Evolutionary conservation across 2,329 filamentous ascomycete genomes (phyloP).

Genomic region (Penicillium sp.): DNA sequence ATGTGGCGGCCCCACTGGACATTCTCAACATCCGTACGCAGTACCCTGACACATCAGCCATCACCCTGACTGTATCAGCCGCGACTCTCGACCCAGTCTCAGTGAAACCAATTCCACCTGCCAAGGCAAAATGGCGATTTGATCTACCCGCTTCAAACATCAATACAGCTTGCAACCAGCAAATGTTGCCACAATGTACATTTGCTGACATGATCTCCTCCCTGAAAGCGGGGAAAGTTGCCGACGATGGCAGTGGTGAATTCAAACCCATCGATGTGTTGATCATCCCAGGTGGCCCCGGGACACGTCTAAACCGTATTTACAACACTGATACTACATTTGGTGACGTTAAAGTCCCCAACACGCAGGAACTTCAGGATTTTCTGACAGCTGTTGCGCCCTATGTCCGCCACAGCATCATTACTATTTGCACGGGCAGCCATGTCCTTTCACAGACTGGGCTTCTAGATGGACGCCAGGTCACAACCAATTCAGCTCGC

Average conservation of each 20-base stretch:
- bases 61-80: conserved; percentile 9
- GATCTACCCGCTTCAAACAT: neutral
- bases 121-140: conserved; percentile 1
- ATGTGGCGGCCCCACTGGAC: conserved; percentile 6
- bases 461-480: neutral
- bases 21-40: conserved; percentile 9
- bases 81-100: conserved; percentile 7
- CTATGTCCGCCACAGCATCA: conserved; percentile 7
- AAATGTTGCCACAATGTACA: conserved; percentile 7
- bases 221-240: conserved; percentile 2
- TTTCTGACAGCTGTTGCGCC: conserved; percentile 3
- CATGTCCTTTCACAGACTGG: conserved; percentile 7
- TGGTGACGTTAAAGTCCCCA: neutral
- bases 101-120: conserved; percentile 7
- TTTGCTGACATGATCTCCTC: conserved; percentile 4
- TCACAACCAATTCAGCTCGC: conserved; percentile 5
- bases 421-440: conserved; percentile 8
- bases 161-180: conserved; percentile 6
- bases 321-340: neutral
- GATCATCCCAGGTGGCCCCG: conserved; percentile 5
- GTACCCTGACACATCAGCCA: conserved; percentile 1
- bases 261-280: conserved; percentile 7
- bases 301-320: conserved; percentile 4
- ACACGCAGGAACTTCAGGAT: conserved; percentile 5
- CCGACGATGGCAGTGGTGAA: neutral